A percentile compares a stretch with the other conserved stretches of the same genome.
phyloP scores from a whole-genome alignment of 164 flowering plant species.

The Aristolochia californica region DNA sequence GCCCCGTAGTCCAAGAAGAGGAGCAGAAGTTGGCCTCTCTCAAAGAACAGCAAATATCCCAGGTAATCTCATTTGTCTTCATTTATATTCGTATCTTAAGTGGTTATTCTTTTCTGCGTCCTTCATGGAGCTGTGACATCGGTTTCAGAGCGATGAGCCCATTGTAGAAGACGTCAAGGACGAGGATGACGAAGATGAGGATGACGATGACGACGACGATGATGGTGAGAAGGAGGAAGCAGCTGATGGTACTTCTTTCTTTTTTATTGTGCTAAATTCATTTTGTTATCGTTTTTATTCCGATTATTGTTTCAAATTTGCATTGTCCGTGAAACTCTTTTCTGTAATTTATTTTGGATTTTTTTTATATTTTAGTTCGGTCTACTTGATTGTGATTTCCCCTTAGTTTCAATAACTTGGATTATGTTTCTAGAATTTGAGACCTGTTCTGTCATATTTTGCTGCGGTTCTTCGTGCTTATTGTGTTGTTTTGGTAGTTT shows the following conservation, averaged over 20 bases:
- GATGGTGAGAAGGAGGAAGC: background rate
- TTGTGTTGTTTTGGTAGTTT: no score
- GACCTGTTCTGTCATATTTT: no score
- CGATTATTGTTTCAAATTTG: background rate
- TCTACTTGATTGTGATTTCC: no score
- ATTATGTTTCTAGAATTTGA: no score
- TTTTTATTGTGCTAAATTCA: background rate
- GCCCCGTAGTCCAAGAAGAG: slow-evolving; percentile 30
- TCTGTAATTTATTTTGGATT: no score
- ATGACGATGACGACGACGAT: background rate
- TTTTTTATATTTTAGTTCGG: no score
- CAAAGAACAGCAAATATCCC: slow-evolving; percentile 19
- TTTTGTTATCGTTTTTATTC: background rate
- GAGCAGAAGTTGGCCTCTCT: slow-evolving; percentile 15
- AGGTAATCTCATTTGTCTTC: slow-evolving; percentile 7
- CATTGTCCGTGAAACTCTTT: background rate
- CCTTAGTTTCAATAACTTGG: no score
- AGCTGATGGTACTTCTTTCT: background rate
- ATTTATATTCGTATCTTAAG: background rate
- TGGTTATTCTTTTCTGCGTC: background rate
- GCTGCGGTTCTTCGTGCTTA: no score
- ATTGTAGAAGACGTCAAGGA: slow-evolving; percentile 2
- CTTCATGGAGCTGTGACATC: background rate
- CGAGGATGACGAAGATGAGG: slow-evolving; percentile 1
- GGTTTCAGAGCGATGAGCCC: background rate